Evolutionary conservation across 257 asterid species (phyloP).

Genomic region (Cordia subcordata): DNA sequence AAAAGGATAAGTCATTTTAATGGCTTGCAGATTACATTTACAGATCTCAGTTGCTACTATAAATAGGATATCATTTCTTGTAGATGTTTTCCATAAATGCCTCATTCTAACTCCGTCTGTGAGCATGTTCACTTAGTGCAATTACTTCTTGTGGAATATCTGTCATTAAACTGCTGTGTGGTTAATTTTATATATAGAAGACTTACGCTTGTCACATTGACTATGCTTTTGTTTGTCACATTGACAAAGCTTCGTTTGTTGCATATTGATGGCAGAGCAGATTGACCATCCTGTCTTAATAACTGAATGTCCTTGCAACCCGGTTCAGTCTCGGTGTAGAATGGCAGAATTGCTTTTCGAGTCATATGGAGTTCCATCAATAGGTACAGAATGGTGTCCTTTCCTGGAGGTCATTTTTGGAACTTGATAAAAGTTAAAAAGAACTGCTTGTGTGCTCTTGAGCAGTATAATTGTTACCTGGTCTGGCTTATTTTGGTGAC

Average conservation of each 20-base stretch:
- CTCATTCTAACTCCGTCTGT: too few species aligned
- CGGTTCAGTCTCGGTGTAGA: conserved; percentile 90
- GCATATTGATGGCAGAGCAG: conserved; percentile 53
- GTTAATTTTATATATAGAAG: not conserved
- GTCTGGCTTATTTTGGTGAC: not conserved
- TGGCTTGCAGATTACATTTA: too few species aligned
- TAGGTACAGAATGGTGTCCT: conserved; percentile 42
- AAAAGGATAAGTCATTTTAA: too few species aligned
- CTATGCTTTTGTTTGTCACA: conserved; percentile 1
- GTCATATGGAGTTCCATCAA: conserved; percentile 94
- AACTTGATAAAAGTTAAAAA: not conserved
- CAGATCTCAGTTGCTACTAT: too few species aligned
- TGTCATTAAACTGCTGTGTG: not conserved
- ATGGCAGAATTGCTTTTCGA: conserved; percentile 98
- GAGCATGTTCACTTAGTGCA: too few species aligned
- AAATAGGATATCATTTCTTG: too few species aligned
- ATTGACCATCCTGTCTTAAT: conserved; percentile 90
- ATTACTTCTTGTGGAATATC: not conserved
- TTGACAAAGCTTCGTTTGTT: conserved; percentile 22
- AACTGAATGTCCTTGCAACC: conserved; percentile 96
- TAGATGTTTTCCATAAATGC: too few species aligned
- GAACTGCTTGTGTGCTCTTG: not conserved
- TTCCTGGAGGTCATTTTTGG: conserved; percentile 8
- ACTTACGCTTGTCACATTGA: not conserved
- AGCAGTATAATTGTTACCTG: too few species aligned